Evolutionary conservation across 2,329 filamentous ascomycete genomes (phyloP).

Genomic region (Calonectria montana): DNA sequence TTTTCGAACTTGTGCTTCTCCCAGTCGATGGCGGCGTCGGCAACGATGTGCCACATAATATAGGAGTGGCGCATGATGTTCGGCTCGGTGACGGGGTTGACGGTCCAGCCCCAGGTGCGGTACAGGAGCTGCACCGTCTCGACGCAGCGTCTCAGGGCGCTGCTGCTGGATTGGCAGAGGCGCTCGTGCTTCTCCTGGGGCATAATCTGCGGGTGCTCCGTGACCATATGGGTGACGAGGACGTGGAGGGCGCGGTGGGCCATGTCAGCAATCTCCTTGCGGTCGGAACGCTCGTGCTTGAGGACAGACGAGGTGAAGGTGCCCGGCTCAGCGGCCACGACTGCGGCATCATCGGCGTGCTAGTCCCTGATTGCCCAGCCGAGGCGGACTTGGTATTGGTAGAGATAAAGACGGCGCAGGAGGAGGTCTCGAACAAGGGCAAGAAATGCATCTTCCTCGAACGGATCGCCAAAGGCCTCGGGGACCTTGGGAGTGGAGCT

Average conservation of each 20-base stretch:
- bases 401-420: conserved; percentile 27
- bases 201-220: neutral
- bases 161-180: conserved; percentile 12
- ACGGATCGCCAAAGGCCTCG: conserved; percentile 11
- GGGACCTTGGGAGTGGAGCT: conserved; percentile 26
- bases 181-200: conserved; percentile 15
- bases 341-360: conserved; percentile 31
- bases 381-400: conserved; percentile 28
- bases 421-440: conserved; percentile 20
- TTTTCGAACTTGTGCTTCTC: conserved; percentile 8
- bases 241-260: conserved; percentile 24
- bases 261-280: conserved; percentile 16
- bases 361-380: conserved; percentile 31
- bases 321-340: neutral
- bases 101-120: neutral
- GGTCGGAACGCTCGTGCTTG: conserved; percentile 26
- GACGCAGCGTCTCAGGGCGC: conserved; percentile 11
- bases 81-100: neutral
- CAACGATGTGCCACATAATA: conserved; percentile 33
- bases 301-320: conserved; percentile 30
- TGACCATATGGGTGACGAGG: conserved; percentile 26
- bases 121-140: conserved; percentile 28
- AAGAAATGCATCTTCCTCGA: conserved; percentile 25
- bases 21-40: conserved; percentile 29
- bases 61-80: conserved; percentile 22